phyloP scores from a whole-genome alignment of 495 filamentous ascomycete genomes.

The Aspergillus carlsbadensis region DNA sequence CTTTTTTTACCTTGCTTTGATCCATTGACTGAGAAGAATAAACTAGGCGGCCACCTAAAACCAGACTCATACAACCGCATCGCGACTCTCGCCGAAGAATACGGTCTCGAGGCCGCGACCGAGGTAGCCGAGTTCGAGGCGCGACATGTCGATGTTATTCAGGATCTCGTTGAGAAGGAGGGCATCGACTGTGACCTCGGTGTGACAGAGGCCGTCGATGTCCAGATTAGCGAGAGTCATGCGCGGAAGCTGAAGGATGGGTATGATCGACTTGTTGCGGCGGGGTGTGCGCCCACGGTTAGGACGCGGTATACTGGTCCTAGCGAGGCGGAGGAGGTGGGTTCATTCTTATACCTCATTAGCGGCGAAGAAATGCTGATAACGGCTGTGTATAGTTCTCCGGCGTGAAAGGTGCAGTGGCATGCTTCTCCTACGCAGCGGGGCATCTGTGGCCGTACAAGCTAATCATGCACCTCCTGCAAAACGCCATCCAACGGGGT shows the following conservation, averaged over 20 bases:
- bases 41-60: slow-evolving; percentile 35
- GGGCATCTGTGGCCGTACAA: slow-evolving; percentile 78
- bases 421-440: slow-evolving; percentile 40
- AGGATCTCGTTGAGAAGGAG: slow-evolving; percentile 28
- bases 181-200: slow-evolving; percentile 35
- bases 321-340: slow-evolving; percentile 23
- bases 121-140: slow-evolving; percentile 36
- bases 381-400: slow-evolving; percentile 28
- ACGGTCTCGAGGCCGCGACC: slow-evolving; percentile 33
- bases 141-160: slow-evolving; percentile 26
- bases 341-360: not conserved
- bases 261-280: slow-evolving; percentile 9
- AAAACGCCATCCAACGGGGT: slow-evolving; percentile 49
- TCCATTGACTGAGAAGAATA: not conserved
- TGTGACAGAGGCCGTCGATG: slow-evolving; percentile 29
- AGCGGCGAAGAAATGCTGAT: slow-evolving; percentile 6
- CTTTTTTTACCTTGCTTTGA: not conserved
- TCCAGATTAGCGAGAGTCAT: slow-evolving; percentile 20
- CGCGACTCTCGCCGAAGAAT: slow-evolving; percentile 19
- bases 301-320: slow-evolving; percentile 15
- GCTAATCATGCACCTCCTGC: slow-evolving; percentile 65
- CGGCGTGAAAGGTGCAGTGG: slow-evolving; percentile 46
- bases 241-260: slow-evolving; percentile 25
- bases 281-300: slow-evolving; percentile 19
- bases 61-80: slow-evolving; percentile 35